Evolutionary conservation across 2,329 filamentous ascomycete genomes (phyloP).

Genomic region (Fusarium euwallaceae): DNA sequence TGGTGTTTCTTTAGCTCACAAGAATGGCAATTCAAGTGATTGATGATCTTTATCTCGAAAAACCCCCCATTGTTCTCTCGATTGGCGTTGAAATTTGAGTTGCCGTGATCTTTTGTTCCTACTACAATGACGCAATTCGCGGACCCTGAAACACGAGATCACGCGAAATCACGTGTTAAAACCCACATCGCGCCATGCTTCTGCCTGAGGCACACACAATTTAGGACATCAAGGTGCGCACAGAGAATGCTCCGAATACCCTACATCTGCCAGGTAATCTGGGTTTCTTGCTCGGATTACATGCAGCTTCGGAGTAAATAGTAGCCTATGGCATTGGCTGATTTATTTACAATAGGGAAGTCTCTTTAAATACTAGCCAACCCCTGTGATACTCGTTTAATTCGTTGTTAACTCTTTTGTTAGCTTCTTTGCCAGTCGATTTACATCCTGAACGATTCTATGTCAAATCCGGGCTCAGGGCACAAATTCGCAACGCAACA

Average conservation of each 20-base stretch:
- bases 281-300: not conserved
- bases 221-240: not conserved
- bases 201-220: not conserved
- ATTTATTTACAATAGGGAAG: not conserved
- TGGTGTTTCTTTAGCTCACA: not conserved
- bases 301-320: not conserved
- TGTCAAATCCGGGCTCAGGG: too few relatives aligned
- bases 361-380: not conserved
- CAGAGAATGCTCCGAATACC: not conserved
- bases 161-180: not conserved
- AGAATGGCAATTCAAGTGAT: not conserved
- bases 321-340: not conserved
- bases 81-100: not conserved
- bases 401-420: not conserved
- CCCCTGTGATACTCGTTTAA: fast-evolving
- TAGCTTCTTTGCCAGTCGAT: not conserved
- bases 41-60: not conserved
- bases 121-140: constrained; percentile 1
- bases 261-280: not conserved
- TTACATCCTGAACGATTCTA: too few relatives aligned
- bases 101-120: not conserved
- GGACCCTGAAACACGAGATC: constrained; percentile 1
- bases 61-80: not conserved
- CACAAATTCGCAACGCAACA: not conserved
- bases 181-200: not conserved